Percentiles rank a stretch among this genome's conserved stretches.
phyloP scores from a whole-genome alignment of 2,329 filamentous ascomycete genomes.

The Coleophoma crateriformis region DNA sequence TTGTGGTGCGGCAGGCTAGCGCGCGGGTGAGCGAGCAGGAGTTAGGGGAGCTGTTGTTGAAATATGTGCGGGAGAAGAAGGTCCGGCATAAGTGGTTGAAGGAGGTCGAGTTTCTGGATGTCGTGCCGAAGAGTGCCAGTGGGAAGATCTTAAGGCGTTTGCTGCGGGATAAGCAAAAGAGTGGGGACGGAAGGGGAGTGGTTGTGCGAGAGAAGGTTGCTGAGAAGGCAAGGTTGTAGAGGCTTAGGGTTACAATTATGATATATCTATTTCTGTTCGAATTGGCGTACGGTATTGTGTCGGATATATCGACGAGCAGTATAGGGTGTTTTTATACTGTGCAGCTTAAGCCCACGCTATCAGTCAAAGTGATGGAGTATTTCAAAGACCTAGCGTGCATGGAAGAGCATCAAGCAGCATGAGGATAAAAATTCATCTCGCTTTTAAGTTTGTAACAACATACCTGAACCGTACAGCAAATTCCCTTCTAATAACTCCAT shows the following conservation, averaged over 20 bases:
- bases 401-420: too few relatives aligned
- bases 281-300: too few relatives aligned
- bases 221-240: slow-evolving; percentile 29
- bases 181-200: slow-evolving; percentile 25
- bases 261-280: too few relatives aligned
- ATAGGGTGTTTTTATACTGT: too few relatives aligned
- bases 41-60: slow-evolving; percentile 35
- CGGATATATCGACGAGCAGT: too few relatives aligned
- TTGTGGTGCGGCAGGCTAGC: slow-evolving; percentile 39
- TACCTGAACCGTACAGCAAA: too few relatives aligned
- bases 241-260: background rate
- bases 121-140: slow-evolving; percentile 57
- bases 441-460: too few relatives aligned
- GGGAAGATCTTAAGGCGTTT: slow-evolving; percentile 59
- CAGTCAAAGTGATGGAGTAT: too few relatives aligned
- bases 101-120: slow-evolving; percentile 46
- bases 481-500: too few relatives aligned
- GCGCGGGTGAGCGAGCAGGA: slow-evolving; percentile 13
- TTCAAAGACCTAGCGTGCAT: too few relatives aligned
- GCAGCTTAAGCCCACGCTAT: too few relatives aligned
- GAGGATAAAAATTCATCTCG: too few relatives aligned
- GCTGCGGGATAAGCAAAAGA: slow-evolving; percentile 40
- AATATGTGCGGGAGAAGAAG: slow-evolving; percentile 47
- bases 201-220: slow-evolving; percentile 20
- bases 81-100: slow-evolving; percentile 50